Evolutionary conservation across 225 moss, liverwort and hornwort genomes (phyloP), one percentile per base, ranked within the genome.

Genomic region (Thuidium tamariscinum): DNA sequence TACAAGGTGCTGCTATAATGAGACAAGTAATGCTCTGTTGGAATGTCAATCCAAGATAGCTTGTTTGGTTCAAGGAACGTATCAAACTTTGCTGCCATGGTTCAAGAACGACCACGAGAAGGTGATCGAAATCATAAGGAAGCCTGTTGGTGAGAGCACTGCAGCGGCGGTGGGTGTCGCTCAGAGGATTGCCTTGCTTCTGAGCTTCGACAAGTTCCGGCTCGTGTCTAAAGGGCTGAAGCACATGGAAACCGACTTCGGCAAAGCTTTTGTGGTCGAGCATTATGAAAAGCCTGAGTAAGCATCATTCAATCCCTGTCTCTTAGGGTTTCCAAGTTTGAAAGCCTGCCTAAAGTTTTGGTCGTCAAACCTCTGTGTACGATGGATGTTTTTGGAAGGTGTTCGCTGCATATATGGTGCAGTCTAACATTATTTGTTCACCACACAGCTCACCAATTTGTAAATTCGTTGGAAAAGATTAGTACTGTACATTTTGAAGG

Each of bases 51-150:
- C 79, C 80, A 91, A 95, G 95, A 89, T 95, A 90, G 95, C 95
- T 82, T 95, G 95, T 87, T 90, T 95, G 92, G 94, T 95, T 66
- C 94, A 95, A 83, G 94, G 94, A 69, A 86, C 95, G 74, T 95
- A 95, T 86, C 92, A 89, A 88, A 95, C 95, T 25, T 74, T 95
- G 82, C 84, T 95, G 74, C 95, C 95, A 84, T 95, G 95, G 94
- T 95, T 95, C 74, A 92, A 89, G 80, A 95, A 95, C 87, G 94
- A 95, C 80, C 91, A 91, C 25, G 94, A 95, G 88, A 92, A 93
- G 92, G 95, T 95, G 75, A 92, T 94, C 16, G 92, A 95, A 80
- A 92, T 95, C 41, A 92, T 95, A 57, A 88, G 92, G 76, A 94
- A 95, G 89, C 95, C 93, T 8, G 92, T 95, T 22, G 95, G 95